Percentiles rank a stretch among this genome's conserved stretches.
Evolutionary conservation across 306 rosid genomes (phyloP).

Genomic region (Castanea mollissima): DNA sequence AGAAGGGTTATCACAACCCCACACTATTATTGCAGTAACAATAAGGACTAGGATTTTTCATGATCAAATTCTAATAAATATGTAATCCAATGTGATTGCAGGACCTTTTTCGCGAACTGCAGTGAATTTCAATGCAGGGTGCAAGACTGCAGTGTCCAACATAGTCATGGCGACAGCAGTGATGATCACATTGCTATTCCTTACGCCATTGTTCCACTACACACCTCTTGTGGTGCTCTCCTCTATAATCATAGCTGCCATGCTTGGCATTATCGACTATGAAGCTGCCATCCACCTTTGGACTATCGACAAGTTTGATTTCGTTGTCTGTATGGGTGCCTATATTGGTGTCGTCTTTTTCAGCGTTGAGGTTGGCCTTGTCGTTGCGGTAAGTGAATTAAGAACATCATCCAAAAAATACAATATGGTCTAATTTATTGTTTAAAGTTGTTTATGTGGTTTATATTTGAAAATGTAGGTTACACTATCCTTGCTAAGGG

Average conservation of each 20-base stretch:
- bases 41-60: too few relatives aligned
- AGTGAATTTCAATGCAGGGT: conserved; percentile 93
- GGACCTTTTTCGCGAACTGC: conserved; percentile 98
- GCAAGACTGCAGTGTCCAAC: conserved; percentile 90
- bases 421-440: not conserved
- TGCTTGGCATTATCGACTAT: conserved; percentile 95
- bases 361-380: conserved; percentile 76
- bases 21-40: too few relatives aligned
- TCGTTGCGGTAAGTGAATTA: conserved; percentile 64
- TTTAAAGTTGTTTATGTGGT: not conserved
- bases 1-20: too few relatives aligned
- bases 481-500: conserved; percentile 60
- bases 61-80: not conserved
- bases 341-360: conserved; percentile 75
- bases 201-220: conserved; percentile 91
- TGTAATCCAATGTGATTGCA: conserved; percentile 27
- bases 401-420: not conserved
- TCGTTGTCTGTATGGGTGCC: conserved; percentile 72
- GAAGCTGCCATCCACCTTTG: conserved; percentile 85
- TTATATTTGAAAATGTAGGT: conserved; percentile 42
- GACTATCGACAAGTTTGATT: conserved; percentile 89
- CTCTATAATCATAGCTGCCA: conserved; percentile 80
- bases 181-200: conserved; percentile 75
- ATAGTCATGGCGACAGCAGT: conserved; percentile 92
- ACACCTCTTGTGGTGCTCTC: conserved; percentile 91